A percentile compares a stretch with the other conserved stretches of the same genome.
Conservation (phyloP, 2,329 filamentous ascomycete species). For the Ceratocystis eucalypticola region DNA sequence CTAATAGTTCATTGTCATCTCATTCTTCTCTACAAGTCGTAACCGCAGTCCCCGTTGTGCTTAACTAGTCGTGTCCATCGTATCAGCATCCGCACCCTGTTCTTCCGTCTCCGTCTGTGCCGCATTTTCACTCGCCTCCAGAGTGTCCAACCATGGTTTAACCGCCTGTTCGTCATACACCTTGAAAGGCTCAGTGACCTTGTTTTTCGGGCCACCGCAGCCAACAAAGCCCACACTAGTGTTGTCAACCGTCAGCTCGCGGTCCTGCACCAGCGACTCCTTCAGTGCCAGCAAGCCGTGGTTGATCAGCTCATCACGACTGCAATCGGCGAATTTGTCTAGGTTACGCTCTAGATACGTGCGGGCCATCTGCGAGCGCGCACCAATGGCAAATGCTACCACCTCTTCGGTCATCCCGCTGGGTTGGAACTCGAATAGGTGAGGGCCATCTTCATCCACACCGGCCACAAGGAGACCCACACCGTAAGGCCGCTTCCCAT, state of each 20-base stretch:
- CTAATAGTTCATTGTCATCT: conserved; percentile 12
- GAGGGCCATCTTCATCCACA: conserved; percentile 84
- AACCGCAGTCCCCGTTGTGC: conserved; percentile 22
- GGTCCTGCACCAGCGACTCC: conserved; percentile 92
- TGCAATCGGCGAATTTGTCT: conserved; percentile 63
- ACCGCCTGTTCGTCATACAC: conserved; percentile 83
- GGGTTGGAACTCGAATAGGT: conserved; percentile 97
- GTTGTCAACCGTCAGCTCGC: conserved; percentile 94
- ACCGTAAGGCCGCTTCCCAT: conserved; percentile 82
- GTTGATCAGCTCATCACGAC: conserved; percentile 72
- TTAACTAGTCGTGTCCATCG: conserved; percentile 20
- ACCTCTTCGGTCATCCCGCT: conserved; percentile 95
- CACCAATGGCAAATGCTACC: conserved; percentile 89
- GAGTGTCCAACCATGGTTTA: conserved; percentile 69
- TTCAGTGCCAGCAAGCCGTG: conserved; percentile 86
- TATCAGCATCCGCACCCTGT: conserved; percentile 28
- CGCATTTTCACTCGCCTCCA: conserved; percentile 38
- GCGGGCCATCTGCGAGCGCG: conserved; percentile 89
- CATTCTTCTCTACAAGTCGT: conserved; percentile 17
- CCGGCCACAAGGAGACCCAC: conserved; percentile 80
- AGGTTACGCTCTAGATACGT: conserved; percentile 92
- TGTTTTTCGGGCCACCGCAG: conserved; percentile 39
- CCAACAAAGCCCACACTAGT: conserved; percentile 83
- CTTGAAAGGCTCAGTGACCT: conserved; percentile 63
- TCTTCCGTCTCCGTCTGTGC: conserved; percentile 29